phyloP scores from a whole-genome alignment of 805 yeast genomes.

The Teunomyces pallodes region DNA sequence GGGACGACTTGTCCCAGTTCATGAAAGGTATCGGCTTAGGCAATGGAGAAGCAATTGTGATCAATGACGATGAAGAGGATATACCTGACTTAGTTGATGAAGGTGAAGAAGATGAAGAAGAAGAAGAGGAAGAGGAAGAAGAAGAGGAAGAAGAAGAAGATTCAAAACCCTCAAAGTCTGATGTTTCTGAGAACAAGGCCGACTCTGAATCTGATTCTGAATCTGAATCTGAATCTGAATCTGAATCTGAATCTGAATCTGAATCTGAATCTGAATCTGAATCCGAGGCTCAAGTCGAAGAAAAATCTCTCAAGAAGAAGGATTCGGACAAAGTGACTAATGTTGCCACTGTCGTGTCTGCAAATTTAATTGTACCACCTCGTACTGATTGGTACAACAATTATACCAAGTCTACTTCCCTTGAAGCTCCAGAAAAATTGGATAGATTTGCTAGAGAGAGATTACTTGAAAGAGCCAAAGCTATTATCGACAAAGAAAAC shows the following conservation, averaged over 20 bases:
- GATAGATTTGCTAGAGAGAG: slow-evolving; percentile 57
- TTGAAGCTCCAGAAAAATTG: slow-evolving; percentile 32
- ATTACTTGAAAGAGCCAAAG: slow-evolving; percentile 64
- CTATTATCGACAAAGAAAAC: slow-evolving; percentile 67
- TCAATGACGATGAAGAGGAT: slow-evolving; percentile 19
- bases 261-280: slow-evolving; percentile 9
- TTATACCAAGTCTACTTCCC: slow-evolving; percentile 28
- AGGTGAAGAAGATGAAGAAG: slow-evolving; percentile 13
- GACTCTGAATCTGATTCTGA: slow-evolving; percentile 11
- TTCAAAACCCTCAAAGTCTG: slow-evolving; percentile 30
- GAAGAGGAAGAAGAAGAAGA: slow-evolving; percentile 35
- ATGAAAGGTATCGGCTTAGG: slow-evolving; percentile 68
- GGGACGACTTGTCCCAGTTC: slow-evolving; percentile 55
- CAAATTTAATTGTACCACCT: slow-evolving; percentile 57
- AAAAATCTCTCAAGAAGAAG: slow-evolving; percentile 8
- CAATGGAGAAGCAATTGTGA: slow-evolving; percentile 31
- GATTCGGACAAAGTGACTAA: slow-evolving; percentile 29
- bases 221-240: slow-evolving; percentile 12
- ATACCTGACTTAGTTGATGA: slow-evolving; percentile 11
- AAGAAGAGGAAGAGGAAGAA: slow-evolving; percentile 34
- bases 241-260: slow-evolving; percentile 11
- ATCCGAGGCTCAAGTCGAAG: slow-evolving; percentile 13
- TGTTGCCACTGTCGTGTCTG: slow-evolving; percentile 51
- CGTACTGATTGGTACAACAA: slow-evolving; percentile 75
- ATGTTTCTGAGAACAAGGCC: slow-evolving; percentile 18